These are phyloP conservation scores for Cadophora gregata DNA, from an alignment of 2,329 filamentous ascomycete genomes.

Conservation along the genomic window DNA sequence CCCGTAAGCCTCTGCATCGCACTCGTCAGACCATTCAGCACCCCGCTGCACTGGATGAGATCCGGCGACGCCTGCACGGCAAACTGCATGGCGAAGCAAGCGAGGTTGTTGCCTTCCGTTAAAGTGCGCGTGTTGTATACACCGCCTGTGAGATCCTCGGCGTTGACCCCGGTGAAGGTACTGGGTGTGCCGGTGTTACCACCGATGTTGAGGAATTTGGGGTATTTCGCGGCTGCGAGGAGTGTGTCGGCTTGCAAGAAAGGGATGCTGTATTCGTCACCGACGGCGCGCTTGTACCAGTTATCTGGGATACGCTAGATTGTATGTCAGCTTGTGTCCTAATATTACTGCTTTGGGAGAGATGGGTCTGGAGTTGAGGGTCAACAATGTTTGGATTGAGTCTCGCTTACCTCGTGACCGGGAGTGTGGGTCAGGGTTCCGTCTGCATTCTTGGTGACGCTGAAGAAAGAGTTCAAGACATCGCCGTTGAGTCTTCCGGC, in stretches of 20 bases:
- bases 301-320: conserved; percentile 37
- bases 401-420: background rate
- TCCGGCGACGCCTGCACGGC: conserved; percentile 51
- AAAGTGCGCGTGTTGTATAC: conserved; percentile 51
- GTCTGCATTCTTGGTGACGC: conserved; percentile 10
- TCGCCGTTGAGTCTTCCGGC: conserved; percentile 47
- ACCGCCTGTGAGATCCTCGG: conserved; percentile 51
- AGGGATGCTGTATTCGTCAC: conserved; percentile 49
- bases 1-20: background rate
- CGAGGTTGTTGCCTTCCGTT: conserved; percentile 54
- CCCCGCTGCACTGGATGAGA: conserved; percentile 43
- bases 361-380: no score
- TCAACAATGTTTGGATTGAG: no score
- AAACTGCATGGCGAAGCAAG: conserved; percentile 52
- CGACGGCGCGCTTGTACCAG: conserved; percentile 38
- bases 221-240: conserved; percentile 48
- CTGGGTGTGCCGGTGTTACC: conserved; percentile 58
- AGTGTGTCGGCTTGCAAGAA: conserved; percentile 49
- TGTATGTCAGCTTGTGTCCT: background rate
- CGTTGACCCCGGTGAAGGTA: conserved; percentile 54
- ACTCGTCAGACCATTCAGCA: background rate
- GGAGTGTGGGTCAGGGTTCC: conserved; percentile 5
- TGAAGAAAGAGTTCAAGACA: conserved; percentile 43
- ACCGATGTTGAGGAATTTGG: conserved; percentile 54
- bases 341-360: no score